Base-by-base conservation (phyloP, 352 stramenopile species). In the Aphanomyces astaci region DNA sequence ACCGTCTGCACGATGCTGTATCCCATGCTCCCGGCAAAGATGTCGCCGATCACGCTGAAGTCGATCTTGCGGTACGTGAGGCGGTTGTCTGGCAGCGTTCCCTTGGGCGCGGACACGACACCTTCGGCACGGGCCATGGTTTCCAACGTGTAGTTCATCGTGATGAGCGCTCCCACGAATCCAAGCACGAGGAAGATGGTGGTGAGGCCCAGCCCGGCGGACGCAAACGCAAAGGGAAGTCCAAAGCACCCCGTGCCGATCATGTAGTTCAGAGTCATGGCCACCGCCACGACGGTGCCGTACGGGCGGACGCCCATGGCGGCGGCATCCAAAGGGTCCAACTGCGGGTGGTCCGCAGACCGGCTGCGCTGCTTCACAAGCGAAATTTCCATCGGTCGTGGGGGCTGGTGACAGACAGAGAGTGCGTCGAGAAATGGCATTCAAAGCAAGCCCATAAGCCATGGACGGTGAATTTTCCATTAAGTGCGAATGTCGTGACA, bases 61-160 rank as follows among this genome's bases (percentile, higher is more conserved):
- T 94, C 86, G 66, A 92, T 89, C 72, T 94, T 94, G 75, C 86
- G 86, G 75, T 89, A 92, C 63, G 84, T 91, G 53, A 94, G 76
- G 63, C 81, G 76, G 68, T 94, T 82, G 51, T 77, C 66, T 24
- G 86, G 86, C 5, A 70, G 73, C 17, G 78, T 75, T 7, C 76
- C 74, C 24, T 75, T 76, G 0, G 78, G 82, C 24, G 81, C 76
- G 0, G 82, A 79, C 22, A 80, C 84, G 17, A 94, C 86, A 30
- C 86, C 86, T 66, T 94, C 84, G 4, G 86, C 84, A 11, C 86
- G 77, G 9, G 86, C 83, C 9, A 94, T 73, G 7, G 84, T 88
- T 66, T 94, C 86, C 55, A 94, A 76, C 70, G 86, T 94, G 77
- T 94, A 94, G 75, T 94, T 94, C 86, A 94, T 94, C 25, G 86